Evolutionary conservation across 495 filamentous ascomycete species (phyloP).

Genomic region (Aspergillus conjunctus): DNA sequence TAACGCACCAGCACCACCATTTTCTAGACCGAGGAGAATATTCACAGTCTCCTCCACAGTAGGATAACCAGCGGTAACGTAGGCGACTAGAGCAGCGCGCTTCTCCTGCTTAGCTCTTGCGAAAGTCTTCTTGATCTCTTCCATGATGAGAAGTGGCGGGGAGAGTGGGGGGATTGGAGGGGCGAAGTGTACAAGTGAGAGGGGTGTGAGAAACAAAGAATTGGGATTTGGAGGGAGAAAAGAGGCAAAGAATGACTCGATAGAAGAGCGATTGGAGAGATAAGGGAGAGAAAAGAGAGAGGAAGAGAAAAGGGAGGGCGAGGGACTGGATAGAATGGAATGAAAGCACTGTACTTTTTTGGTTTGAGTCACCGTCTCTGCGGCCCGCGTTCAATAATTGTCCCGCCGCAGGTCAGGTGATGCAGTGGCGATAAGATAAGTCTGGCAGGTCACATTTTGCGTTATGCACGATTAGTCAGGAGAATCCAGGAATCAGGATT

Average conservation of each 20-base stretch:
- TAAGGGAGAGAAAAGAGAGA: neutral
- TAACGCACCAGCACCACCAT: constrained; percentile 81
- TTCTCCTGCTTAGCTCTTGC: constrained; percentile 76
- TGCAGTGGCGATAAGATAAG: constrained; percentile 32
- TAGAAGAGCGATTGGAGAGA: constrained; percentile 3
- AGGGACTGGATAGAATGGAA: neutral
- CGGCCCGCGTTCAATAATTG: constrained; percentile 5
- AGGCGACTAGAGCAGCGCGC: constrained; percentile 80
- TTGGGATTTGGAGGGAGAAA: constrained; percentile 1
- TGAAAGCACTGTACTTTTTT: neutral
- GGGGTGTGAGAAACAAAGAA: constrained; percentile 1
- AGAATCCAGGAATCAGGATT: too few relatives aligned
- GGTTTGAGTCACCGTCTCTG: constrained; percentile 22
- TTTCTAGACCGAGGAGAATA: constrained; percentile 85
- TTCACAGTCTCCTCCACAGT: constrained; percentile 78
- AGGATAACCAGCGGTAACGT: constrained; percentile 94
- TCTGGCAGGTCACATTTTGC: too few relatives aligned
- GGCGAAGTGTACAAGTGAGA: constrained; percentile 16
- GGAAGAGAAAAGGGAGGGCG: neutral
- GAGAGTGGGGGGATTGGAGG: constrained; percentile 24
- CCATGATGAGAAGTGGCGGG: constrained; percentile 53
- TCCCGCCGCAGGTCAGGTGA: constrained; percentile 24
- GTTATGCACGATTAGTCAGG: too few relatives aligned
- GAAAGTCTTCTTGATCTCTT: constrained; percentile 84
- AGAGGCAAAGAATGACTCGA: constrained; percentile 9